These are phyloP conservation scores for Penicillium argentinense DNA, from an alignment of 495 filamentous ascomycete species.

Conservation along the genomic window DNA sequence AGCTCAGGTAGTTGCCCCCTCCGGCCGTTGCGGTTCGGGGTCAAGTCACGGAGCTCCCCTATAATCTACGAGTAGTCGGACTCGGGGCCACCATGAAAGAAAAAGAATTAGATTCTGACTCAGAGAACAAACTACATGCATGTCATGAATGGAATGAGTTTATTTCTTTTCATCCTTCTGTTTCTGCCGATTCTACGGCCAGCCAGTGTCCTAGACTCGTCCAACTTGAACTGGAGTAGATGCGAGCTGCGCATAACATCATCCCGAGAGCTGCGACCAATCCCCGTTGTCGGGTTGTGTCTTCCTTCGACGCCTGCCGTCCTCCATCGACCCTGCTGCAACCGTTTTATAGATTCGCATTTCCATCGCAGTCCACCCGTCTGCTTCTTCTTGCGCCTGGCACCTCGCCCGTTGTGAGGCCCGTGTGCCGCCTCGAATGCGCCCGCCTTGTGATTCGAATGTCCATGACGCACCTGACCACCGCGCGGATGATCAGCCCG, in stretches of 20 bases:
- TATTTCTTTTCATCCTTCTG: no score
- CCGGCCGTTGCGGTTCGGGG: not conserved
- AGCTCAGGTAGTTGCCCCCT: slow-evolving; percentile 14
- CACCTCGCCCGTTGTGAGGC: slow-evolving; percentile 8
- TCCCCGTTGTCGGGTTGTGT: not conserved
- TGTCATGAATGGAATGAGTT: no score
- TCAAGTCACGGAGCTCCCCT: no score
- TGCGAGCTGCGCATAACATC: slow-evolving; percentile 4
- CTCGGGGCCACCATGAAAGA: no score
- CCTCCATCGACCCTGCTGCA: not conserved
- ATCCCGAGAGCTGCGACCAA: slow-evolving; percentile 9
- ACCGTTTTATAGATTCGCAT: not conserved
- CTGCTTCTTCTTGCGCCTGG: no score
- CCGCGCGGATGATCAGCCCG: slow-evolving; percentile 11
- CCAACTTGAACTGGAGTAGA: no score
- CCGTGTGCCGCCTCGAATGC: slow-evolving; percentile 8
- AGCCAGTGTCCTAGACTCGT: no score
- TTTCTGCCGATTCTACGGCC: no score
- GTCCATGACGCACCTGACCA: slow-evolving; percentile 23
- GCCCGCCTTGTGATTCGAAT: slow-evolving; percentile 17
- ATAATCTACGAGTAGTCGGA: no score
- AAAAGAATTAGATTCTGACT: no score
- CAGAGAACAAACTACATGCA: no score
- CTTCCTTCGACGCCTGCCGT: not conserved
- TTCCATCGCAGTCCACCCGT: no score